Conservation (phyloP, 2,329 filamentous ascomycete genomes). For the Penicillium sp. region DNA sequence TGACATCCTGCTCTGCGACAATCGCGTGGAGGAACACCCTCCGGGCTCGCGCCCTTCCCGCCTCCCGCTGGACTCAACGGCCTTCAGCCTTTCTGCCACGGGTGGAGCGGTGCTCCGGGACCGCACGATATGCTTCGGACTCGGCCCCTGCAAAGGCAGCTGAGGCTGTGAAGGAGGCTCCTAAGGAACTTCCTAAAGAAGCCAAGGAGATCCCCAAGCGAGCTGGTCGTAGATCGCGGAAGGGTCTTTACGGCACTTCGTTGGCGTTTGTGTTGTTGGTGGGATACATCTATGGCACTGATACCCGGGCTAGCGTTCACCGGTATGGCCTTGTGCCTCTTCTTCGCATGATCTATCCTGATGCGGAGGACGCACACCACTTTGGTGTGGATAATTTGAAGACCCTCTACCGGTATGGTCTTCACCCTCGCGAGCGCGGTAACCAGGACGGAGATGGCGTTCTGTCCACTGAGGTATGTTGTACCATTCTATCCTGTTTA, state of each 20-base stretch:
- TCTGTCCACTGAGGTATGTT: slow-evolving; percentile 51
- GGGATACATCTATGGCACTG: slow-evolving; percentile 68
- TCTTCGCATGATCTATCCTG: slow-evolving; percentile 42
- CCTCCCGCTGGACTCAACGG: slow-evolving; percentile 25
- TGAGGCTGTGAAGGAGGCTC: slow-evolving; percentile 16
- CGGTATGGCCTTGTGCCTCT: slow-evolving; percentile 60
- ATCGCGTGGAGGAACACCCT: slow-evolving; percentile 29
- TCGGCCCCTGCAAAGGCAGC: slow-evolving; percentile 12
- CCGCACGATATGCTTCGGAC: slow-evolving; percentile 25
- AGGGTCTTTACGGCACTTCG: slow-evolving; percentile 48
- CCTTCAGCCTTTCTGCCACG: slow-evolving; percentile 20
- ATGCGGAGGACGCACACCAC: slow-evolving; percentile 84
- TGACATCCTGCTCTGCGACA: slow-evolving; percentile 24
- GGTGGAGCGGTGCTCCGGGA: slow-evolving; percentile 12
- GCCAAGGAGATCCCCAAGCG: slow-evolving; percentile 29
- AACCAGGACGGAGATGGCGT: slow-evolving; percentile 54
- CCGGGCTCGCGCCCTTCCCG: slow-evolving; percentile 24
- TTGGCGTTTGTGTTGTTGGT: slow-evolving; percentile 50
- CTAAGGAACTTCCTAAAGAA: slow-evolving; percentile 28
- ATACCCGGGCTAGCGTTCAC: slow-evolving; percentile 70
- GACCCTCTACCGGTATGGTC: slow-evolving; percentile 66
- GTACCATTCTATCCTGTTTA: background rate
- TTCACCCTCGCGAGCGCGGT: slow-evolving; percentile 82
- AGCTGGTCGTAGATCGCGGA: slow-evolving; percentile 27
- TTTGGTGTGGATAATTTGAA: slow-evolving; percentile 70